phyloP scores from a whole-genome alignment of 2,329 filamentous ascomycete species.

The Amesomyces nigricolor region DNA sequence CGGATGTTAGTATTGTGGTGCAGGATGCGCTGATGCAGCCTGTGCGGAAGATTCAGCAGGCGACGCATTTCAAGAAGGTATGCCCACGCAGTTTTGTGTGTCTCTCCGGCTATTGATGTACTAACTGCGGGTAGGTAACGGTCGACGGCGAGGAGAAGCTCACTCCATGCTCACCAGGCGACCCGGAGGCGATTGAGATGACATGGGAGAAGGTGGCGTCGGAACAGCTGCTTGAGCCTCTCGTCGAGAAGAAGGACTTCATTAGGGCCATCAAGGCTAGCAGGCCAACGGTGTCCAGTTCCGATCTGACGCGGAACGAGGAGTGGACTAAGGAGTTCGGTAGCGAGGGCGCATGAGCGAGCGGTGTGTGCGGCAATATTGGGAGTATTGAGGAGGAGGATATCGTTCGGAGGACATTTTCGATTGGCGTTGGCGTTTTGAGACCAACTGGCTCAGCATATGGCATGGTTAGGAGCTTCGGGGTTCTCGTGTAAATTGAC shows the following conservation, averaged over 20 bases:
- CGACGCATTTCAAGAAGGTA: conserved; percentile 96
- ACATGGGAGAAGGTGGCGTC: conserved; percentile 83
- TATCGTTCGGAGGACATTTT: not conserved
- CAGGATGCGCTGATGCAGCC: conserved; percentile 97
- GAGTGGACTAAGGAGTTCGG: conserved; percentile 98
- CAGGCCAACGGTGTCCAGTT: conserved; percentile 81
- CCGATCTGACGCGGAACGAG: conserved; percentile 75
- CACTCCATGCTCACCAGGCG: conserved; percentile 92
- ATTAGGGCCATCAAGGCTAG: conserved; percentile 84
- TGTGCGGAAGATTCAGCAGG: conserved; percentile 91
- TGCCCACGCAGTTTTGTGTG: conserved; percentile 20
- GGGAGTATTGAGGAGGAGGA: not conserved
- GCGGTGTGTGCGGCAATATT: not conserved
- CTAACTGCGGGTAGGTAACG: conserved; percentile 50
- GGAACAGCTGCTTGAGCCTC: conserved; percentile 78
- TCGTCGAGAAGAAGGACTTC: conserved; percentile 86
- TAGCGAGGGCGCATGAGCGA: conserved; percentile 64
- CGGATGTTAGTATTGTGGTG: conserved; percentile 91
- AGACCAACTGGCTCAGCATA: conserved; percentile 7
- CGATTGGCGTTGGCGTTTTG: conserved; percentile 22
- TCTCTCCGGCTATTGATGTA: not conserved
- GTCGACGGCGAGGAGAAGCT: conserved; percentile 62
- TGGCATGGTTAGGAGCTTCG: not conserved
- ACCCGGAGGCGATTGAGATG: conserved; percentile 82
- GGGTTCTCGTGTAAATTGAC: conserved; percentile 4